Evolutionary conservation across 2,329 filamentous ascomycete genomes (phyloP).

Genomic region (Ceratocystis huliohia): DNA sequence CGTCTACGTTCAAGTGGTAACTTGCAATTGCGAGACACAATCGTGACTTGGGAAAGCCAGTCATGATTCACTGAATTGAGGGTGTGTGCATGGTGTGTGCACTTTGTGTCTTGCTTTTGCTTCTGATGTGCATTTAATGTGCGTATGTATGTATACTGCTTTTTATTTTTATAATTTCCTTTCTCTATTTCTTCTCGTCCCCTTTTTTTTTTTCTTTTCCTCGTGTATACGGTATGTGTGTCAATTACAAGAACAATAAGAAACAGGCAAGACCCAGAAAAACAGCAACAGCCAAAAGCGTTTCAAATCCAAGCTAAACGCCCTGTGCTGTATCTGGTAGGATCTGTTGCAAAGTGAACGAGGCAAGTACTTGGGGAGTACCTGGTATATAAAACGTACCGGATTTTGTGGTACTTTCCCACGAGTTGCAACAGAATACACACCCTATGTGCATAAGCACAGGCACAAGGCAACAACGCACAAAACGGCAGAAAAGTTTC

Average conservation of each 20-base stretch:
- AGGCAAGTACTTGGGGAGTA: neutral
- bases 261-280: constrained; percentile 2
- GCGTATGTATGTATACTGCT: too few relatives aligned
- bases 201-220: neutral
- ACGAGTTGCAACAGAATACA: neutral
- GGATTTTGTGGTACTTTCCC: neutral
- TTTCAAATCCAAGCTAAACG: constrained; percentile 5
- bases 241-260: neutral
- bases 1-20: too few relatives aligned
- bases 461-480: neutral
- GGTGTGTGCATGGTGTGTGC: neutral
- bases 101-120: neutral
- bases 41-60: neutral
- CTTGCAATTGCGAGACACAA: neutral
- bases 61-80: neutral
- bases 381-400: neutral
- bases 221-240: neutral
- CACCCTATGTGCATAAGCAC: neutral
- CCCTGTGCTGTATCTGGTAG: neutral
- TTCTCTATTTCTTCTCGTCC: neutral
- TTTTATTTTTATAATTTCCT: neutral
- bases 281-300: neutral
- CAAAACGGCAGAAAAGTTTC: neutral
- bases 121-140: neutral
- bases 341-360: neutral